Conservation (phyloP, 164 flowering plant genomes). For the Tinospora cordifolia region DNA sequence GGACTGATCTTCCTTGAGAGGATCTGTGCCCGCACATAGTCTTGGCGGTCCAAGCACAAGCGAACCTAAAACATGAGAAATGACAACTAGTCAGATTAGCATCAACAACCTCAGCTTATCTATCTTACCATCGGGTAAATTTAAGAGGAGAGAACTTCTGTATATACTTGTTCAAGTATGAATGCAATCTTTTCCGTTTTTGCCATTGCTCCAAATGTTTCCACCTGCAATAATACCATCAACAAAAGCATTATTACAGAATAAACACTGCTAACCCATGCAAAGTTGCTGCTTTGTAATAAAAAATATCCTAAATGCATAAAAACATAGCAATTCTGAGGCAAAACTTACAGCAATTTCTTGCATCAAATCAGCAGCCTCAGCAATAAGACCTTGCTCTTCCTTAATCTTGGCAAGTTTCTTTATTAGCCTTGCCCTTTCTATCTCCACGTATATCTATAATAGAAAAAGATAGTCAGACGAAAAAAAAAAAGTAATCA, state of each 20-base stretch:
- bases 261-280: not conserved
- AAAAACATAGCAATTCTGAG: not conserved
- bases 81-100: slow-evolving; percentile 2
- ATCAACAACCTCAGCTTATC: not conserved
- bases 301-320: not conserved
- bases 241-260: not conserved
- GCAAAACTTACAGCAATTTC: slow-evolving; percentile 74
- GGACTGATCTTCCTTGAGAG: slow-evolving; percentile 91
- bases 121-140: not conserved
- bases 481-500: not conserved
- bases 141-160: not conserved
- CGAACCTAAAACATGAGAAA: slow-evolving; percentile 52
- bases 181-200: slow-evolving; percentile 96
- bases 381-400: slow-evolving; percentile 86
- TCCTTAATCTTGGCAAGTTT: slow-evolving; percentile 93
- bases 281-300: not conserved
- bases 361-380: slow-evolving; percentile 98
- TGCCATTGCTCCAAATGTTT: slow-evolving; percentile 99
- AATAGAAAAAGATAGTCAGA: not conserved
- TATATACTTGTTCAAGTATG: slow-evolving; percentile 86
- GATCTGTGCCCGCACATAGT: slow-evolving; percentile 92
- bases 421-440: slow-evolving; percentile 78
- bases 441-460: slow-evolving; percentile 92
- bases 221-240: slow-evolving; percentile 51
- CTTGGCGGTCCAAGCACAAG: slow-evolving; percentile 84